These are phyloP conservation scores for Penicillium manginii DNA, from an alignment of 495 filamentous ascomycete species.

Conservation along the genomic window DNA sequence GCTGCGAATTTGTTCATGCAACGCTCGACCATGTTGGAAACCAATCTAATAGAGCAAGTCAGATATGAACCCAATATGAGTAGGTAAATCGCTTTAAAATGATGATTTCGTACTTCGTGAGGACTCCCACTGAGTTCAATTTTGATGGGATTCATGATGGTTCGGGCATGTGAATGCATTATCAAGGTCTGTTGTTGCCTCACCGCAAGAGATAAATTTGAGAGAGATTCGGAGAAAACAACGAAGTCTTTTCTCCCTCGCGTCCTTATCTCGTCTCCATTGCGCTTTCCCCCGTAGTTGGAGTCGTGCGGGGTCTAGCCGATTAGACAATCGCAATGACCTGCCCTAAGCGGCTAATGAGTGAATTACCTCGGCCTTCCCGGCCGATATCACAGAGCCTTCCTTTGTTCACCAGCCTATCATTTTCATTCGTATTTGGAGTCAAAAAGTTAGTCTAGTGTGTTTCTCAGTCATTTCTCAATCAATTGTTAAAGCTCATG, in stretches of 20 bases:
- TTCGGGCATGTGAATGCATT: background rate
- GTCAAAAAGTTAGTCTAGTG: background rate
- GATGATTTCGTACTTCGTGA: conserved; percentile 28
- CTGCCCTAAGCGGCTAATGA: conserved; percentile 17
- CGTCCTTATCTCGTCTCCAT: background rate
- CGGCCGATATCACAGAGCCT: conserved; percentile 1
- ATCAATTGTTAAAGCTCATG: too few species aligned
- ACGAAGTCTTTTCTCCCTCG: background rate
- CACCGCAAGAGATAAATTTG: background rate
- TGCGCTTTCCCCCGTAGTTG: conserved; percentile 16
- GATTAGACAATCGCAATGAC: conserved; percentile 21
- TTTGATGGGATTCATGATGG: conserved; percentile 19
- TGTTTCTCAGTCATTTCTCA: too few species aligned
- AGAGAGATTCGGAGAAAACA: background rate
- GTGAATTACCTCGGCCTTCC: conserved; percentile 7
- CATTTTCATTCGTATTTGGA: background rate
- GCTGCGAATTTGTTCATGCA: conserved; percentile 48
- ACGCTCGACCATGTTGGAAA: conserved; percentile 51
- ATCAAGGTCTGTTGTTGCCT: background rate
- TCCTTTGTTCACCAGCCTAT: background rate
- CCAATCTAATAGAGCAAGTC: conserved; percentile 49
- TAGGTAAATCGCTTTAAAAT: background rate
- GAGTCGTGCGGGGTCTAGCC: conserved; percentile 27
- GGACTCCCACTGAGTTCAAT: conserved; percentile 30
- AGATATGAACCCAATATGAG: background rate